Conservation (phyloP, 495 filamentous ascomycete species). For the Parathielavia appendiculata region DNA sequence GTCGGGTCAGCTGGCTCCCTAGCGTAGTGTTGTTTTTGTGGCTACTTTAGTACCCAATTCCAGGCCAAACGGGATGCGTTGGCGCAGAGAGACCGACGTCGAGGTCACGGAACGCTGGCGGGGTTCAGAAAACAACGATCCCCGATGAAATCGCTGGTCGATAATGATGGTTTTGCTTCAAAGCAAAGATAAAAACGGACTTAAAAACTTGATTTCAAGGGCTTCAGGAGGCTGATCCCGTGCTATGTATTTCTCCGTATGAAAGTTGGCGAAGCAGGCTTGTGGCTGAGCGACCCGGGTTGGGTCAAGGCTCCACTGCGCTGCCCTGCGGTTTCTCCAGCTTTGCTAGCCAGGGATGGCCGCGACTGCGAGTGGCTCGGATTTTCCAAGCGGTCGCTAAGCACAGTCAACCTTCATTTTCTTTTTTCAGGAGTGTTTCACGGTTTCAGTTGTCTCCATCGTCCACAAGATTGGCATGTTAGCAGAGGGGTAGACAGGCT, state of each 20-base stretch:
- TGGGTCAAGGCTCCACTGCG: slow-evolving; percentile 11
- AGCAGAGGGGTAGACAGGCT: background rate
- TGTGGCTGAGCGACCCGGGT: slow-evolving; percentile 30
- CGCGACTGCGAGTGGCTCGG: slow-evolving; percentile 23
- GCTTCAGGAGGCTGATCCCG: slow-evolving; percentile 23
- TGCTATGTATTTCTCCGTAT: slow-evolving; percentile 9
- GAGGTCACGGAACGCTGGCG: background rate
- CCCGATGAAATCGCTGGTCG: slow-evolving; percentile 5
- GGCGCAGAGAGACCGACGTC: slow-evolving; percentile 7
- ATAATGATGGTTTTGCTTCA: slow-evolving; percentile 14
- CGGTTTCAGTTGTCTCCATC: slow-evolving; percentile 9
- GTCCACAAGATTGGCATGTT: background rate
- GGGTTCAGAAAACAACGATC: background rate
- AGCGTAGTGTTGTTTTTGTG: slow-evolving; percentile 8
- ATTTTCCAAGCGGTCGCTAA: slow-evolving; percentile 10
- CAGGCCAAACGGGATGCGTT: slow-evolving; percentile 7
- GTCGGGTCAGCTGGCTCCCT: slow-evolving; percentile 15
- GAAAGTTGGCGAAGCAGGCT: slow-evolving; percentile 21
- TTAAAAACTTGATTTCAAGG: slow-evolving; percentile 28
- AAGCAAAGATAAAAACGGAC: slow-evolving; percentile 16
- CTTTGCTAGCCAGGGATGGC: slow-evolving; percentile 19
- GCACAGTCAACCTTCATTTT: slow-evolving; percentile 9
- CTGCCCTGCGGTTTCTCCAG: slow-evolving; percentile 9
- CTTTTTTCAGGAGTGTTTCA: slow-evolving; percentile 18
- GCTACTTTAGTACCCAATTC: slow-evolving; percentile 14